Conservation (phyloP, 108 stramenopile genomes). For the Epipyxis sp. region DNA sequence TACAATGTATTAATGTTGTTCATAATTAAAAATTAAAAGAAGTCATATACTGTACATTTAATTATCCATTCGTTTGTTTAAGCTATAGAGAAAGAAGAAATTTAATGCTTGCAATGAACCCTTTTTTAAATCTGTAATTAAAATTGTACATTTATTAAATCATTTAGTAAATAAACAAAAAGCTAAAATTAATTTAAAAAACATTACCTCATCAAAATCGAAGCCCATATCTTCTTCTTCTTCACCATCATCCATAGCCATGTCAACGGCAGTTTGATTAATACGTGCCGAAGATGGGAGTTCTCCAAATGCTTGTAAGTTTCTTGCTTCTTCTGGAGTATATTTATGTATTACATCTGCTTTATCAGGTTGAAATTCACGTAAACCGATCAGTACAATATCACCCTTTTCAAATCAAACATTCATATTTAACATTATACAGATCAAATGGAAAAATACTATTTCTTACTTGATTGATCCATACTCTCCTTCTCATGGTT, state of each 20-base stretch:
- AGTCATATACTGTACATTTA: too few species aligned
- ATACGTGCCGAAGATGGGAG: conserved; percentile 95
- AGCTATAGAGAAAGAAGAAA: too few species aligned
- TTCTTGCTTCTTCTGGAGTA: conserved; percentile 97
- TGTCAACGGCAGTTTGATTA: conserved; percentile 98
- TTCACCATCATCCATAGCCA: conserved; percentile 86
- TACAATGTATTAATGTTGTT: too few species aligned
- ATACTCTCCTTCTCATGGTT: conserved; percentile 98
- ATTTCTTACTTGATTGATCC: conserved; percentile 43
- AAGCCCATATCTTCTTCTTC: conserved; percentile 29
- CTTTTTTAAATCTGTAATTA: too few species aligned
- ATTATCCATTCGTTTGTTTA: too few species aligned
- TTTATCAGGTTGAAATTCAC: conserved; percentile 99
- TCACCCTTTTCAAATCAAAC: conserved; percentile 66
- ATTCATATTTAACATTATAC: too few species aligned
- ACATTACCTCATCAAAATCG: conserved; percentile 28
- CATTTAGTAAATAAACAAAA: too few species aligned
- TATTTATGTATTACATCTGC: conserved; percentile 97
- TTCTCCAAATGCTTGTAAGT: conserved; percentile 97
- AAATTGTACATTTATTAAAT: too few species aligned
- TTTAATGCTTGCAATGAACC: too few species aligned
- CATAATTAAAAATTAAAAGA: too few species aligned
- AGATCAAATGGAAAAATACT: background rate
- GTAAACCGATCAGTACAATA: conserved; percentile 91
- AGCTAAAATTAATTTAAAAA: too few species aligned